phyloP scores from a whole-genome alignment of 1,139 yeast genomes.

The Diutina scorzettiae region DNA sequence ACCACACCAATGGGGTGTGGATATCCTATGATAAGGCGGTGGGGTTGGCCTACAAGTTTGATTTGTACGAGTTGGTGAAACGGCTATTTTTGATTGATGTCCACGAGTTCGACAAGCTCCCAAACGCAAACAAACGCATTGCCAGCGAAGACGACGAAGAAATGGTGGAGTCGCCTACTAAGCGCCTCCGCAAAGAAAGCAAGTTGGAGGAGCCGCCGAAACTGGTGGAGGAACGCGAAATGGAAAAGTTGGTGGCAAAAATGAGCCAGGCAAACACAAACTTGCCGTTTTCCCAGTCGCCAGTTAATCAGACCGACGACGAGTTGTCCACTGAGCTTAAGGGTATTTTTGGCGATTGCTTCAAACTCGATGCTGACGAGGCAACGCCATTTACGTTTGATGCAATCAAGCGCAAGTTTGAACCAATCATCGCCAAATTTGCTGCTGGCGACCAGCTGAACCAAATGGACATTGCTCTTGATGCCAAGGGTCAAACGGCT shows the following conservation, averaged over 20 bases:
- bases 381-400: constrained; percentile 8
- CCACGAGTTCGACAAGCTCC: constrained; percentile 32
- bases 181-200: constrained; percentile 9
- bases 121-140: constrained; percentile 9
- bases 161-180: constrained; percentile 6
- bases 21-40: constrained; percentile 36
- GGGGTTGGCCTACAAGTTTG: constrained; percentile 26
- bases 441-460: background rate
- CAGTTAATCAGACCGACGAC: constrained; percentile 16
- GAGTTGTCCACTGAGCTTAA: constrained; percentile 38
- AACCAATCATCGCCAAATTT: constrained; percentile 10
- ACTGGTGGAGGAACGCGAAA: constrained; percentile 1
- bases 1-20: constrained; percentile 27
- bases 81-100: constrained; percentile 32
- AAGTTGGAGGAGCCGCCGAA: background rate
- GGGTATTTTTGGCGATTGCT: constrained; percentile 30
- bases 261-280: constrained; percentile 14
- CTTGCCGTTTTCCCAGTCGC: constrained; percentile 44
- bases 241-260: constrained; percentile 5
- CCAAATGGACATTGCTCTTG: constrained; percentile 27
- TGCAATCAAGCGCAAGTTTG: constrained; percentile 12
- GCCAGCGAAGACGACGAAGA: constrained; percentile 7
- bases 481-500: constrained; percentile 32
- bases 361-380: constrained; percentile 13
- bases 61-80: constrained; percentile 29